phyloP scores from a whole-genome alignment of 164 flowering plant species.

The Tinospora cordifolia region DNA sequence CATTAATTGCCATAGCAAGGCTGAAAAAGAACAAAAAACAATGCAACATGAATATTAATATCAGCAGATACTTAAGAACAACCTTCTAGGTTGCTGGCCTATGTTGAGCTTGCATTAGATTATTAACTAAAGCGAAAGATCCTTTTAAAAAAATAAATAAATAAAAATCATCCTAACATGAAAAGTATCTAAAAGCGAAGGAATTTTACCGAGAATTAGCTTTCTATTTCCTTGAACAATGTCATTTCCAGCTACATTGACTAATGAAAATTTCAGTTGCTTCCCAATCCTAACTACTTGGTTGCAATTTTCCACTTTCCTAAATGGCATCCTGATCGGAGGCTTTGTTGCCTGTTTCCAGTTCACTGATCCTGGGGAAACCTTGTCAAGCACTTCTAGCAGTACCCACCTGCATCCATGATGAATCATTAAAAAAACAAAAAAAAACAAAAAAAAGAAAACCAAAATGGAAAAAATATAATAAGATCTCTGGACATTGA shows the following conservation, averaged over 20 bases:
- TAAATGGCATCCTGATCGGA: conserved; percentile 93
- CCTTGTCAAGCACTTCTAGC: conserved; percentile 80
- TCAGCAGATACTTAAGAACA: too few species aligned
- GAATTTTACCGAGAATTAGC: conserved; percentile 69
- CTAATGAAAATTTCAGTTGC: conserved; percentile 67
- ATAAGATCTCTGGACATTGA: neutral
- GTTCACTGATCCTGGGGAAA: conserved; percentile 77
- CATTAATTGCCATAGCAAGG: conserved; percentile 94
- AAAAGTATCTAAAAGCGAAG: conserved; percentile 2
- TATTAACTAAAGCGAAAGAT: neutral
- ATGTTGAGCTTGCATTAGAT: neutral
- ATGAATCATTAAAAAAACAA: too few species aligned
- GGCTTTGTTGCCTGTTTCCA: conserved; percentile 93
- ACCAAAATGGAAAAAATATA: neutral
- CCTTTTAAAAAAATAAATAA: too few species aligned
- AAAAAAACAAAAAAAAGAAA: conserved; percentile 1
- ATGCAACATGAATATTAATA: too few species aligned
- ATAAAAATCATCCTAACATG: neutral
- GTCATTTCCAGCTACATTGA: conserved; percentile 85
- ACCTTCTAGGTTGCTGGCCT: too few species aligned
- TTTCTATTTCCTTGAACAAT: conserved; percentile 90
- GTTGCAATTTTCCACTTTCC: conserved; percentile 94
- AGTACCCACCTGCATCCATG: conserved; percentile 69
- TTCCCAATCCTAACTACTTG: conserved; percentile 79
- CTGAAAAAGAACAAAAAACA: conserved; percentile 35